phyloP scores from a whole-genome alignment of 2,329 filamentous ascomycete genomes.

The Rhynchosporium agropyri region DNA sequence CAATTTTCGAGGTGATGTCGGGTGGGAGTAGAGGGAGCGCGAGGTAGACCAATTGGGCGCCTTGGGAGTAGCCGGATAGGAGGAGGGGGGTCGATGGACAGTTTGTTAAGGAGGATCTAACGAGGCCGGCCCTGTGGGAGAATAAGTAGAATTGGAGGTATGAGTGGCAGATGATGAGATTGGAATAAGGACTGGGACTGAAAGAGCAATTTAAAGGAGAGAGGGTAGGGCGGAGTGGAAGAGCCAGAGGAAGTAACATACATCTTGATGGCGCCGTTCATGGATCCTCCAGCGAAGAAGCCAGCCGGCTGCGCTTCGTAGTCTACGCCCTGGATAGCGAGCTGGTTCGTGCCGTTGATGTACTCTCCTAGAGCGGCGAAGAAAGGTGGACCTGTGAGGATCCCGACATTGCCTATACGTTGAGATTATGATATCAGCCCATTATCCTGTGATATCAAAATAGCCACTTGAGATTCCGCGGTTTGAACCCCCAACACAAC shows the following conservation, averaged over 20 bases:
- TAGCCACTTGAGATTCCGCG: not conserved
- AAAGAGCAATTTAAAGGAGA: not conserved
- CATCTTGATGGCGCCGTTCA: constrained; percentile 49
- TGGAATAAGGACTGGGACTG: not conserved
- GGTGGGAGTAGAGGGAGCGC: constrained; percentile 27
- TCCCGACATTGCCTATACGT: constrained; percentile 36
- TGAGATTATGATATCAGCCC: not conserved
- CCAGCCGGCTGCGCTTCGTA: constrained; percentile 52
- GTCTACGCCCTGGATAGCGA: constrained; percentile 57
- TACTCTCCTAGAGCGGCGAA: constrained; percentile 37
- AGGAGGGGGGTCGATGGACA: constrained; percentile 35
- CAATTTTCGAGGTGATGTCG: constrained; percentile 30
- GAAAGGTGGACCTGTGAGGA: constrained; percentile 37
- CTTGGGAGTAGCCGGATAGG: constrained; percentile 38
- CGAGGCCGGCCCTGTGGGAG: constrained; percentile 28
- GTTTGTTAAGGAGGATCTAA: constrained; percentile 29
- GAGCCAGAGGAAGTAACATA: constrained; percentile 8
- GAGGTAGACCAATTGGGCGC: constrained; percentile 38
- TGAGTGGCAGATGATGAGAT: not conserved
- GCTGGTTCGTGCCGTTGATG: constrained; percentile 47
- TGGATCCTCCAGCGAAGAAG: constrained; percentile 51
- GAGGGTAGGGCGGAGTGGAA: not conserved
- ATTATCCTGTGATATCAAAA: not conserved
- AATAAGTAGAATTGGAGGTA: not conserved
- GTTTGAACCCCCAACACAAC: too few species aligned